Evolutionary conservation across 495 filamentous ascomycete species (phyloP), one percentile per base, ranked within the genome.

Genomic region (Penicillium riverlandense): DNA sequence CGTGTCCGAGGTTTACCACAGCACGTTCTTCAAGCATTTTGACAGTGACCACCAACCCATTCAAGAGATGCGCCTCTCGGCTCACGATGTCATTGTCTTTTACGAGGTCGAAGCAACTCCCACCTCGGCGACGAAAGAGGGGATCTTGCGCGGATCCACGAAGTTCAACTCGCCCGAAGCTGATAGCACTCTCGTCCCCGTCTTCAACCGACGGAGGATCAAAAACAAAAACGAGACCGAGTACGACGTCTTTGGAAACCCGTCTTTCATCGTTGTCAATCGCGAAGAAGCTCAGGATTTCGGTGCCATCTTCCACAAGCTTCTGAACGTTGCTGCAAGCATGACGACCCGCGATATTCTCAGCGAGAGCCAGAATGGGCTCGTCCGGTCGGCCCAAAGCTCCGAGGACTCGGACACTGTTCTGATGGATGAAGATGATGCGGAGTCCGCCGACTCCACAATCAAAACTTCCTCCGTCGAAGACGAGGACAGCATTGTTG

Each of bases 401-500:
- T 58, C 72, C 2, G 82, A 86, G 40, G 86, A 88, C 48, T 76
- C 80, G 0, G 88, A 94, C 52, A 75, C 84, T 11, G 76, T 90
- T 27, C 69, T 87, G 7, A 82, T 81, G 38, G 82, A 76, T 22
- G 76, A 80, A 30, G 89, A 89, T 14, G 88, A 92, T 59, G 79
- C 75, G 1, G 78, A 85, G 45, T 86, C 81, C 2, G 78, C 74
- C 11, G 86, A 85, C 48, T 75, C 78, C 7, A 82, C 81, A 50
- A 71, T 95, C 38, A 75, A 85, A 49, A 82, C 85, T 14, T 70
- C 70, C 0, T 95, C 89, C 7, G 80, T 95, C 9, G 84, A 90
- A 49, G 88, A 87, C 6, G 91, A 96, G 60, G 90, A 96, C 49
- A 88, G 86, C 39, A 80, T 95, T 49, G 88, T 97, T 4, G 85